Conservation (phyloP, 2,329 filamentous ascomycete genomes). For the Colletotrichum horii region DNA sequence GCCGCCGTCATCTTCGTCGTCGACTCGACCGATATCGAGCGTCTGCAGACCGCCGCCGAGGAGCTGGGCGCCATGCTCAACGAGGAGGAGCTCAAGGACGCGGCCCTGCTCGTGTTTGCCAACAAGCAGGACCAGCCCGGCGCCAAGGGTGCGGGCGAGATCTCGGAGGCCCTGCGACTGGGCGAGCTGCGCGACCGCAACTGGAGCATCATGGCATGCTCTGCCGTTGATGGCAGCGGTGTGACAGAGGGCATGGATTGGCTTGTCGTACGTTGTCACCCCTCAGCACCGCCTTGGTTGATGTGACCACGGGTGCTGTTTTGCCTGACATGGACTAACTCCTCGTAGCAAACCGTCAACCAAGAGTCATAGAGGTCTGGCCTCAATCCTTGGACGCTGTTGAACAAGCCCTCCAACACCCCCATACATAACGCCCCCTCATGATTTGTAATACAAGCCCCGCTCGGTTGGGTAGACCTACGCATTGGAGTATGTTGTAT, state of each 20-base stretch:
- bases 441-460: conserved; percentile 14
- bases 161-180: conserved; percentile 88
- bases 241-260: conserved; percentile 99
- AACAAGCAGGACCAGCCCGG: conserved; percentile 99
- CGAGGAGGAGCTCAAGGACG: conserved; percentile 94
- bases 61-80: conserved; percentile 95
- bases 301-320: not conserved
- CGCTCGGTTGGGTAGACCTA: conserved; percentile 12
- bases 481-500: conserved; percentile 12
- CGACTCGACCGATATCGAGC: conserved; percentile 96
- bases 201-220: conserved; percentile 99
- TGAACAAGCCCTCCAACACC: not conserved
- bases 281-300: not conserved
- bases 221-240: conserved; percentile 92
- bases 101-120: conserved; percentile 90
- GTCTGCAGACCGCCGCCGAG: conserved; percentile 88
- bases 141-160: conserved; percentile 94
- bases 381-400: not conserved
- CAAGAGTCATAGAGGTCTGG: conserved; percentile 21
- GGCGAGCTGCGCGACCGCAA: conserved; percentile 94
- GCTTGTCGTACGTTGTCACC: conserved; percentile 73
- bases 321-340: not conserved
- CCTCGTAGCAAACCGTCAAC: conserved; percentile 29
- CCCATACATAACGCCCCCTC: conserved; percentile 14
- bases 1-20: conserved; percentile 99